Evolutionary conservation across 768 basidiomycete species (phyloP).

Genomic region (Trametes cingulata): DNA sequence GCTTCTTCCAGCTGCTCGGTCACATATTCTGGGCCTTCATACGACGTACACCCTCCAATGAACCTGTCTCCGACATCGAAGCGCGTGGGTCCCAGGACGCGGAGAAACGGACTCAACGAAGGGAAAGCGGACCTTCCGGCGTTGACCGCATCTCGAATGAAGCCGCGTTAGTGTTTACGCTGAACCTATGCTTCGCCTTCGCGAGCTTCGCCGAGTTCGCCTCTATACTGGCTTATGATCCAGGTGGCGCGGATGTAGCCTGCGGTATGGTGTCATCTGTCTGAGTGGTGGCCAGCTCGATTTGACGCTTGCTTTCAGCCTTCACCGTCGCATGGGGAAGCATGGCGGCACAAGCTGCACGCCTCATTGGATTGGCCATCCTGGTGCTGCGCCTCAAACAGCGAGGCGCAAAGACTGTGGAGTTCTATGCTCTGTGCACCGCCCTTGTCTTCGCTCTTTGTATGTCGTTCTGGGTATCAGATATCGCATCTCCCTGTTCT

Average conservation of each 20-base stretch:
- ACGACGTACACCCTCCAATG: neutral
- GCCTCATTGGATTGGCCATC: slow-evolving; percentile 42
- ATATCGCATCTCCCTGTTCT: neutral
- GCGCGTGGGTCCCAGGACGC: neutral
- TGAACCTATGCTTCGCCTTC: slow-evolving; percentile 31
- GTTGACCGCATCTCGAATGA: slow-evolving; percentile 22
- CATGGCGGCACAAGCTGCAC: slow-evolving; percentile 40
- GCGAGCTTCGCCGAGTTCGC: slow-evolving; percentile 29
- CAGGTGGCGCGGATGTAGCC: slow-evolving; percentile 13
- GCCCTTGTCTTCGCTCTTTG: slow-evolving; percentile 38
- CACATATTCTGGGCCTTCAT: slow-evolving; percentile 13
- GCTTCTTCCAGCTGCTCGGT: slow-evolving; percentile 8
- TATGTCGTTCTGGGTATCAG: slow-evolving; percentile 24
- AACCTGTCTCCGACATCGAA: slow-evolving; percentile 3
- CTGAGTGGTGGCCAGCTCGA: neutral
- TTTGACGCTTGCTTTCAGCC: slow-evolving; percentile 29
- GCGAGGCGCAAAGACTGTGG: slow-evolving; percentile 33
- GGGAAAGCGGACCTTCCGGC: slow-evolving; percentile 5
- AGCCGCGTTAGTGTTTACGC: slow-evolving; percentile 27
- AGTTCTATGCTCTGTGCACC: slow-evolving; percentile 34
- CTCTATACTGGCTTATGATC: slow-evolving; percentile 25
- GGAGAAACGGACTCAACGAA: slow-evolving; percentile 6
- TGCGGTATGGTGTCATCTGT: slow-evolving; percentile 15
- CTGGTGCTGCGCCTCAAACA: slow-evolving; percentile 38
- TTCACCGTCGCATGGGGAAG: slow-evolving; percentile 49